Conservation (phyloP, 768 basidiomycete species). For the Daedaleopsis nitida region DNA sequence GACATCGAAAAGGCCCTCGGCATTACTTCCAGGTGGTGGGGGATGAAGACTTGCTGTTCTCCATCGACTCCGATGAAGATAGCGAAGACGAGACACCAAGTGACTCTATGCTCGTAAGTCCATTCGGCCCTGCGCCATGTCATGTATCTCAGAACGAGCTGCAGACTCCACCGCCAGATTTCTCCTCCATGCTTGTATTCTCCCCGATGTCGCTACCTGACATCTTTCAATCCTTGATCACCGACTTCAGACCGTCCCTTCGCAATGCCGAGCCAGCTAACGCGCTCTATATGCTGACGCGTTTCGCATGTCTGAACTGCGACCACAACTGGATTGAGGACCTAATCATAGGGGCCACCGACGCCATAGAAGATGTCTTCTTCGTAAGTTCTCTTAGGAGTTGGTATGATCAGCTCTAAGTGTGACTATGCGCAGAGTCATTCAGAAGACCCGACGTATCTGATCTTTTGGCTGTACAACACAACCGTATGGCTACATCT, state of each 20-base stretch:
- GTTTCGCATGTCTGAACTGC: conserved; percentile 91
- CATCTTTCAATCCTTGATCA: conserved; percentile 82
- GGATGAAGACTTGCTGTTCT: conserved; percentile 37
- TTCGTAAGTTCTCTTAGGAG: conserved; percentile 64
- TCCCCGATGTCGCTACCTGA: conserved; percentile 75
- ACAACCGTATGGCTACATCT: conserved; percentile 89
- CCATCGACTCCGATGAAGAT: conserved; percentile 45
- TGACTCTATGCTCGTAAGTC: conserved; percentile 22
- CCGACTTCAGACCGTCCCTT: conserved; percentile 68
- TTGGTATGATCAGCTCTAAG: conserved; percentile 2
- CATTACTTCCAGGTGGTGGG: conserved; percentile 69
- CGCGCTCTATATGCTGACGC: conserved; percentile 83
- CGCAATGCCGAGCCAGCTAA: conserved; percentile 88
- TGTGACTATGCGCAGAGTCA: conserved; percentile 53
- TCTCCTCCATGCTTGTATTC: conserved; percentile 91
- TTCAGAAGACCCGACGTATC: conserved; percentile 81
- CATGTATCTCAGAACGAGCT: conserved; percentile 24
- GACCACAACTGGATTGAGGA: conserved; percentile 93
- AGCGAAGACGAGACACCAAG: conserved; percentile 49
- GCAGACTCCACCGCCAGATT: conserved; percentile 75
- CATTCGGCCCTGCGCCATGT: conserved; percentile 3
- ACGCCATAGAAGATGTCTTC: conserved; percentile 88
- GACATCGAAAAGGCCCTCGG: conserved; percentile 58
- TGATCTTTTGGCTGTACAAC: conserved; percentile 96
- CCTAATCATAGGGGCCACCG: conserved; percentile 86